Evolutionary conservation across 371 early-diverging fungal genomes (phyloP).

Genomic region (Fennellomyces sp.): DNA sequence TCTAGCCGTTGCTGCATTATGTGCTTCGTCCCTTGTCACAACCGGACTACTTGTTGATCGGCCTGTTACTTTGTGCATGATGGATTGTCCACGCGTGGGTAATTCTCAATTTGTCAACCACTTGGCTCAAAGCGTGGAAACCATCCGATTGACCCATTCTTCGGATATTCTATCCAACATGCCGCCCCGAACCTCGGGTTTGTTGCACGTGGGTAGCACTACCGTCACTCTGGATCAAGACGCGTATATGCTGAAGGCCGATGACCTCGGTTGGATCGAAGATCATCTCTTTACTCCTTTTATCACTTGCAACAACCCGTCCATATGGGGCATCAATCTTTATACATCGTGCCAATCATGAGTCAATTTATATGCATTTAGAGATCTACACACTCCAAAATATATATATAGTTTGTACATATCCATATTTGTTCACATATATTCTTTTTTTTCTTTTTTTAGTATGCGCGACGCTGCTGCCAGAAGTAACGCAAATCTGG

Average conservation of each 20-base stretch:
- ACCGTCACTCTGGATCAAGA: slow-evolving; percentile 11
- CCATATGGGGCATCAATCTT: background rate
- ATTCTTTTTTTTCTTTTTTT: background rate
- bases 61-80: slow-evolving; percentile 25
- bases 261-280: slow-evolving; percentile 1
- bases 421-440: background rate
- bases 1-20: slow-evolving; percentile 40
- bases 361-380: background rate
- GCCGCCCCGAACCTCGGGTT: slow-evolving; percentile 40
- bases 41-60: slow-evolving; percentile 33
- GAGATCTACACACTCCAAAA: background rate
- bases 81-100: slow-evolving; percentile 40
- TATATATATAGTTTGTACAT: background rate
- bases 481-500: slow-evolving; percentile 2
- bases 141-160: slow-evolving; percentile 34
- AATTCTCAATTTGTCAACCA: slow-evolving; percentile 25
- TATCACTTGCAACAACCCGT: background rate
- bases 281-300: background rate
- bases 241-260: background rate
- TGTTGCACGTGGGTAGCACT: slow-evolving; percentile 32
- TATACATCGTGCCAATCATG: background rate
- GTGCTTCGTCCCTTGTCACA: slow-evolving; percentile 40
- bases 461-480: slow-evolving; percentile 1
- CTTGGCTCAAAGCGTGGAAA: slow-evolving; percentile 24
- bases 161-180: slow-evolving; percentile 30